Conservation (phyloP, 768 basidiomycete species). For the Sporobolomyces roseus region DNA sequence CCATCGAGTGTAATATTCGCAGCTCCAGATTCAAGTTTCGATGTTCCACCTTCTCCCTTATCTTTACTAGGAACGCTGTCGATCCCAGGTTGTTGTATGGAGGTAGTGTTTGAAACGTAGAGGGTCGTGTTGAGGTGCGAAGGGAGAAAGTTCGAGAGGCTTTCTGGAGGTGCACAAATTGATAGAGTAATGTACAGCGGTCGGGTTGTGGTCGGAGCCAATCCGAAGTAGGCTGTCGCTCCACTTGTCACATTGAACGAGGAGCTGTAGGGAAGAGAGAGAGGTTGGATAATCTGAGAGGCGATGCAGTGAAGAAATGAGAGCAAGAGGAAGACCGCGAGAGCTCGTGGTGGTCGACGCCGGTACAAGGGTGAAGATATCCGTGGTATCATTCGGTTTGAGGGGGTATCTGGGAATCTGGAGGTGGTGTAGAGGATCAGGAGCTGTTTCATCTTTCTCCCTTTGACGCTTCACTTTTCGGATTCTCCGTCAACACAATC, state of each 20-base stretch:
- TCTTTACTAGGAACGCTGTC: neutral
- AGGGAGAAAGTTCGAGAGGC: constrained; percentile 7
- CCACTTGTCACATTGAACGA: neutral
- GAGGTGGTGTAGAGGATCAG: neutral
- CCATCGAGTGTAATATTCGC: constrained; percentile 21
- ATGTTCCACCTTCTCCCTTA: neutral
- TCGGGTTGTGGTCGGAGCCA: neutral
- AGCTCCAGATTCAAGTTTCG: constrained; percentile 10
- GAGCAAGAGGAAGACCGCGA: neutral
- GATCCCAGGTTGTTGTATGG: neutral
- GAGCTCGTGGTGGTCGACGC: neutral
- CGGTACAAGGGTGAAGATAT: neutral
- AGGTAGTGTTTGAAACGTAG: constrained; percentile 23
- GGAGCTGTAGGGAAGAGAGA: constrained; percentile 1
- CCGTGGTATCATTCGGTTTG: neutral
- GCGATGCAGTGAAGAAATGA: neutral
- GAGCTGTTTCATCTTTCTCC: neutral
- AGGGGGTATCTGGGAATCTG: neutral
- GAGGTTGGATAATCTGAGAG: neutral
- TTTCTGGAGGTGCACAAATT: constrained; percentile 16
- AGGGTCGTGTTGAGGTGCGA: constrained; percentile 10
- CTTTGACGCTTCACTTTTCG: too few relatives aligned
- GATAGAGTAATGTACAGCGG: constrained; percentile 22
- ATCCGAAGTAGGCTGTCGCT: neutral
- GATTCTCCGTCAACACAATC: too few relatives aligned